Percentiles rank a stretch among this genome's conserved stretches.
Conservation (phyloP, 371 early-diverging fungal genomes). For the Mucor plumbeus region DNA sequence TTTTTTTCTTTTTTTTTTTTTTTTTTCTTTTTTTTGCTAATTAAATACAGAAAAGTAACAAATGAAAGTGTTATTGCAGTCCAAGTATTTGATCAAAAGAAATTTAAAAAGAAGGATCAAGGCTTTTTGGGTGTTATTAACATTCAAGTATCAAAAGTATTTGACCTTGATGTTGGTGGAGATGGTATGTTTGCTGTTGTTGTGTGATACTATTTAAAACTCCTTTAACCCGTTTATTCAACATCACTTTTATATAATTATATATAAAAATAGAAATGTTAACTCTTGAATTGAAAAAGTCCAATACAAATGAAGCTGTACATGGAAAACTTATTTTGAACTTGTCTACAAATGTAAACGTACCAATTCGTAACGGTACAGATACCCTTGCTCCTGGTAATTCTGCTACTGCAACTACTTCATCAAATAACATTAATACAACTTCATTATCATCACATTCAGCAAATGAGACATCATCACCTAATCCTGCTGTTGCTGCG, state of each 20-base stretch:
- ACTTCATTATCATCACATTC: constrained; percentile 16
- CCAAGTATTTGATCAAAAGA: constrained; percentile 97
- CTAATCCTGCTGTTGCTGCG: constrained; percentile 16
- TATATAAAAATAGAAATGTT: constrained; percentile 72
- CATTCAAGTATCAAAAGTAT: constrained; percentile 80
- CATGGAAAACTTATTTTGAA: constrained; percentile 85
- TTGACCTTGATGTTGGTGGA: constrained; percentile 76
- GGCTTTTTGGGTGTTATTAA: constrained; percentile 96
- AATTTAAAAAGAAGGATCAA: constrained; percentile 93
- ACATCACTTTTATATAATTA: not conserved
- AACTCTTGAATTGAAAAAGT: constrained; percentile 85
- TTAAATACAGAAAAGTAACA: constrained; percentile 63
- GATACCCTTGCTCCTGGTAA: constrained; percentile 46
- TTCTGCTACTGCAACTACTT: not conserved
- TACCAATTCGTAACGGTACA: constrained; percentile 47
- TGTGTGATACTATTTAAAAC: not conserved
- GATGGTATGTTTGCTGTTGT: constrained; percentile 57
- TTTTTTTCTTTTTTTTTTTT: not conserved
- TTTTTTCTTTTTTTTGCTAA: too few relatives aligned
- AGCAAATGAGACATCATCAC: constrained; percentile 1
- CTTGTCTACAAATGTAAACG: constrained; percentile 66
- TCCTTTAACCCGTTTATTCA: not conserved
- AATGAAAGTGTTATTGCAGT: constrained; percentile 86
- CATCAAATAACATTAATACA: constrained; percentile 2
- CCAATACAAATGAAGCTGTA: constrained; percentile 80